phyloP scores from a whole-genome alignment of 805 yeast genomes.

The Nakazawaea ishiwadae region DNA sequence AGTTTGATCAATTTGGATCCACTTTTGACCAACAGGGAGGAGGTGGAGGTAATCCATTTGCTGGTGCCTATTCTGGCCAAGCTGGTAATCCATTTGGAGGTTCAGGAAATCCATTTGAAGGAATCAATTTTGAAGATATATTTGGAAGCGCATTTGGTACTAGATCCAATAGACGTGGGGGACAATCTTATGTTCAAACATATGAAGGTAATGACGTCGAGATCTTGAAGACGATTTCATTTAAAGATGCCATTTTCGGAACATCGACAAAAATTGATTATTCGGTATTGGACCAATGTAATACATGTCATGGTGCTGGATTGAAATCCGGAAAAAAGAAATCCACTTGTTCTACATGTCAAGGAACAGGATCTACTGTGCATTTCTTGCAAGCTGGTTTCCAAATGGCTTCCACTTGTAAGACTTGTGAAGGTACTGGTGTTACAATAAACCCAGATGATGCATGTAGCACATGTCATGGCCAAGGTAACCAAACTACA shows the following conservation, averaged over 20 bases:
- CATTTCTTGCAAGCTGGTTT: constrained; percentile 89
- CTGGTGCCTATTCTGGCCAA: constrained; percentile 40
- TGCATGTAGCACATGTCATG: constrained; percentile 78
- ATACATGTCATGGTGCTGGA: constrained; percentile 81
- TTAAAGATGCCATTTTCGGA: constrained; percentile 89
- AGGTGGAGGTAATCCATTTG: constrained; percentile 49
- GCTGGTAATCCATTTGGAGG: constrained; percentile 43
- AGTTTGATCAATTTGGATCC: constrained; percentile 89
- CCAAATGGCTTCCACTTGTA: constrained; percentile 94
- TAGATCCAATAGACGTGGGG: constrained; percentile 27
- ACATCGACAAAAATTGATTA: constrained; percentile 61
- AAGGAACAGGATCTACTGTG: constrained; percentile 88
- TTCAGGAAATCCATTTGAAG: constrained; percentile 30
- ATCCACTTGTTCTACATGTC: constrained; percentile 79
- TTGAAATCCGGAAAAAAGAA: constrained; percentile 71
- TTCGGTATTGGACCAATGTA: constrained; percentile 71
- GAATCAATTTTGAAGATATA: constrained; percentile 57
- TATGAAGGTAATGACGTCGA: constrained; percentile 89
- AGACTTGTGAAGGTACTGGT: constrained; percentile 84
- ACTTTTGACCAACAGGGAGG: constrained; percentile 58
- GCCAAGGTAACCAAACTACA: constrained; percentile 75
- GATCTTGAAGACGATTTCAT: constrained; percentile 63
- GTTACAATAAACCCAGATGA: constrained; percentile 64
- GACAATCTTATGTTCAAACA: constrained; percentile 57
- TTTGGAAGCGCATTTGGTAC: constrained; percentile 50